Base-by-base conservation (phyloP, 208 protist species). In the Blechomonas ayalai region DNA sequence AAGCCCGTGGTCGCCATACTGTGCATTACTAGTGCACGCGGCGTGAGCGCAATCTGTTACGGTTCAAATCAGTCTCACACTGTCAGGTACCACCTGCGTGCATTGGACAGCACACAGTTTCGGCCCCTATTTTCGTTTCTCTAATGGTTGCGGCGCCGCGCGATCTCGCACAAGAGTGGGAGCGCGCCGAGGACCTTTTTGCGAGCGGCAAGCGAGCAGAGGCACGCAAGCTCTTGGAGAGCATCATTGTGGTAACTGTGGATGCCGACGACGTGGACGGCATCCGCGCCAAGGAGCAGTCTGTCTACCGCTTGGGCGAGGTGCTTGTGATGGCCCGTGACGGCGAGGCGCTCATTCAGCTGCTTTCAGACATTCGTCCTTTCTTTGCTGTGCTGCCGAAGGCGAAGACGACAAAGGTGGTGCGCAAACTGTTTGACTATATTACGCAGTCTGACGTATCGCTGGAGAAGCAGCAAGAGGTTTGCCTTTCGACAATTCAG, bases 401-500 rank as follows among this genome's bases (percentile, higher is more conserved):
- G 59, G 75, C 81, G 0, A 94, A 93, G 58, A 92, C 88, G 5
- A 92, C 91, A 7, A 91, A 91, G 35, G 93, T 96, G 66, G 76
- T 97, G 41, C 82, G 87, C 8, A 83, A 70, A 42, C 52, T 97
- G 1, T 93, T 97, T 48, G 86, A 92, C 26, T 48, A 60, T 33
- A 80, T 94, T 34, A 64, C 81, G 24, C 70, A 48, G 44, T 77
- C 95, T 31, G 86, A 87, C 20, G 79, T 91, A 15, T 71, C 89
- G 16, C 45, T 88, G 10, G 40, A 70, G 33, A 24, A 82, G 27
- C 90, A 98, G 69, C 76, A 97, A 27, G 52, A 73, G 33, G 79
- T 98, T 3, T 97, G 92, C 64, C 46, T 82, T 29, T 91, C 97
- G 13, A 95, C 76, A 23, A 98, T 99, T 33, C 74, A 87, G 16